phyloP scores from a whole-genome alignment of 139 green algal genomes.

The Zygnema cylindricum region DNA sequence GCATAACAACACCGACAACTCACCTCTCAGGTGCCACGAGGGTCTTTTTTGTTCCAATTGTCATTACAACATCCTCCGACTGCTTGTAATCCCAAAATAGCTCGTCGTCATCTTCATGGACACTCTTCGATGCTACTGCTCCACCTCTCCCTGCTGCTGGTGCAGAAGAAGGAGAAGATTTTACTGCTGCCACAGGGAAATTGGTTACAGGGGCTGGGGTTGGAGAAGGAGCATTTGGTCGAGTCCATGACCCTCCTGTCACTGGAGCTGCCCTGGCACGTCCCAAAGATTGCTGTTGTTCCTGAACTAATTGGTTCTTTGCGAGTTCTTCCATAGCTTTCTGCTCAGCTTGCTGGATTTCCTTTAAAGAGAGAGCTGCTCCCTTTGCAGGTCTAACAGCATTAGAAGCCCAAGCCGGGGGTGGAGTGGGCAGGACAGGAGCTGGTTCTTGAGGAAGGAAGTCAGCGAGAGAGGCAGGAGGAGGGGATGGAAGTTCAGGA shows the following conservation, averaged over 20 bases:
- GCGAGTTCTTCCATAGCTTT: background rate
- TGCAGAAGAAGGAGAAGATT: background rate
- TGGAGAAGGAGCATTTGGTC: background rate
- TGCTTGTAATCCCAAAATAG: conserved; percentile 59
- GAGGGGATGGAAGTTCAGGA: background rate
- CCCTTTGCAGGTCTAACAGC: conserved; percentile 19
- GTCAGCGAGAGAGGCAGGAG: conserved; percentile 41
- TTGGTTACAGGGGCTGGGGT: too few relatives aligned
- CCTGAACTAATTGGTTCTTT: background rate
- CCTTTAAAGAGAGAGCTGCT: conserved; percentile 42
- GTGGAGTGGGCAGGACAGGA: background rate
- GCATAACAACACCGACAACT: too few relatives aligned
- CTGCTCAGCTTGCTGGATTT: conserved; percentile 59
- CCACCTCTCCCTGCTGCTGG: background rate
- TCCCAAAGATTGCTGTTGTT: conserved; percentile 9
- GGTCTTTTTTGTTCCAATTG: background rate
- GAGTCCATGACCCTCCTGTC: background rate
- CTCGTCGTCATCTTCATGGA: conserved; percentile 55
- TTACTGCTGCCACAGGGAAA: background rate
- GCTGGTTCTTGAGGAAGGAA: conserved; percentile 30
- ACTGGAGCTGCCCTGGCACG: background rate
- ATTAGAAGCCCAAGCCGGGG: conserved; percentile 17
- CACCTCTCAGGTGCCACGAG: background rate
- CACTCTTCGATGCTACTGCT: background rate
- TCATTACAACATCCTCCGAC: conserved; percentile 43